Base-by-base conservation (phyloP, 2,329 filamentous ascomycete genomes). In the Sporothrix inflata region DNA sequence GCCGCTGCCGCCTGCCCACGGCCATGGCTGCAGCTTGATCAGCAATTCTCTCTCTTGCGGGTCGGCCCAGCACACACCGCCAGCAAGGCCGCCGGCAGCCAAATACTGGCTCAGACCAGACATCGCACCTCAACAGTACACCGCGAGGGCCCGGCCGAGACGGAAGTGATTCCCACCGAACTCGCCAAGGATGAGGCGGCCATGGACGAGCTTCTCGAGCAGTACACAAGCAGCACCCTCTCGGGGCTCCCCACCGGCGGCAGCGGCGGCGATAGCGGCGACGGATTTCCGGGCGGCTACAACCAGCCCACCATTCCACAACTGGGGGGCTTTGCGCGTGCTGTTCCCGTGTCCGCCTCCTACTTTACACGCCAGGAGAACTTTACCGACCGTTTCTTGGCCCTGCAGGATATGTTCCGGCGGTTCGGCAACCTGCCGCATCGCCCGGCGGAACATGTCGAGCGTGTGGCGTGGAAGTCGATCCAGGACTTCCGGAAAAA, bases 361-460 rank as follows among this genome's bases (percentile, higher is more conserved):
- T 99, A 99, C 83, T 99, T 98, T 84, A 94, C 94, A 69, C 91
- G 91, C 69, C 91, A 91, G 74, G 92, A 94, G 1, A 86, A 87
- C 71, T 98, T 97, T 85, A 96, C 91, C 82, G 96, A 99, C 82
- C 88, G 92, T 78, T 89, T 92, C 77, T 87, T 98, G 76, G 84
- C 85, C 61, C 86, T 99, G 65, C 89, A 93, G 77, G 85, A 87
- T 12, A 86, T 98, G 30, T 83, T 92, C 72, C 89, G 89, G 70
- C 91, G 89, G 81, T 91, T 96, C 80, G 86, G 89, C 72, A 85
- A 89, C 34, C 87, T 98, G 16, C 96, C 96, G 7, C 87, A 85
- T 3, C 83, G 94, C 12, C 82, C 89, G 1, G 80, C 88, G 0
- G 87, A 86, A 73, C 87, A 95, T 73, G 91, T 90, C 1, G 90